These are phyloP conservation scores for Circinella umbellata DNA, from an alignment of 371 early-diverging fungal species.

Conservation along the genomic window DNA sequence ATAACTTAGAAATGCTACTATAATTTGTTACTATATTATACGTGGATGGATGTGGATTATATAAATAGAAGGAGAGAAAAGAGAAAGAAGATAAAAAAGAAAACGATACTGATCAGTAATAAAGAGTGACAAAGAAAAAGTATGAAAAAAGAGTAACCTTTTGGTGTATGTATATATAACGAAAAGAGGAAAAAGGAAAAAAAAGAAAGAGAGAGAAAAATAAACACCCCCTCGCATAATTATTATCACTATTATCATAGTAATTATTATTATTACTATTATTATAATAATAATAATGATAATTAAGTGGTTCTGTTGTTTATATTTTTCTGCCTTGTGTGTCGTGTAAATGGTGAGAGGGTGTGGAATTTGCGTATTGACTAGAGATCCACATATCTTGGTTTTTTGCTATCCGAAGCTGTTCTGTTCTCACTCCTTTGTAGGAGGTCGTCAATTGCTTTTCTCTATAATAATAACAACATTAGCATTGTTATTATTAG, in stretches of 20 bases:
- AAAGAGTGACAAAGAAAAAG: neutral
- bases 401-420: constrained; percentile 31
- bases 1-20: too few species aligned
- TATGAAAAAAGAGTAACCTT: too few species aligned
- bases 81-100: neutral
- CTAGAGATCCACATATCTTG: constrained; percentile 44
- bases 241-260: too few species aligned
- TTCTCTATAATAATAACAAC: constrained; percentile 27
- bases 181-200: neutral
- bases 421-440: neutral
- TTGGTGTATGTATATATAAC: neutral
- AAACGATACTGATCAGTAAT: neutral
- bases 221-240: neutral
- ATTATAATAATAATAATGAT: too few species aligned
- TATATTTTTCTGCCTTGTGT: neutral
- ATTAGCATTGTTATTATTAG: neutral
- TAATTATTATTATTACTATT: too few species aligned
- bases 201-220: too few species aligned
- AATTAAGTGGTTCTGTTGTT: too few species aligned
- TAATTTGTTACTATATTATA: too few species aligned
- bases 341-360: neutral
- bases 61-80: neutral
- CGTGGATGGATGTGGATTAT: too few species aligned
- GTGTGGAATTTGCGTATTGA: constrained; percentile 22
- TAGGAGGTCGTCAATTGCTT: constrained; percentile 33